A percentile compares a stretch with the other conserved stretches of the same genome.
phyloP scores from a whole-genome alignment of 148 eudicot species.

The Camellia sinensis region DNA sequence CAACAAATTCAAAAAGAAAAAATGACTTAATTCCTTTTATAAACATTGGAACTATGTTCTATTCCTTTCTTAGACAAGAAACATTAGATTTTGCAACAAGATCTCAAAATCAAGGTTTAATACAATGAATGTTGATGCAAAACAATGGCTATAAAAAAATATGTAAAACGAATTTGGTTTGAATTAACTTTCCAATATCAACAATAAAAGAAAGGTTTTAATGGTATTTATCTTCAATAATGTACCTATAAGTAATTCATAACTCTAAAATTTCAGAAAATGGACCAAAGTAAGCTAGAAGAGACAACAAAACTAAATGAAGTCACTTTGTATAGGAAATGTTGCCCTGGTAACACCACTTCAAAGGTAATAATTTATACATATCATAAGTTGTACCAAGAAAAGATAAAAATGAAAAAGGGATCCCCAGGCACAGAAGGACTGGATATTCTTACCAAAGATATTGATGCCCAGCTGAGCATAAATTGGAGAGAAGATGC shows the following conservation, averaged over 20 bases:
- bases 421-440: background rate
- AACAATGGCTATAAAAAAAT: background rate
- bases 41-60: too few relatives aligned
- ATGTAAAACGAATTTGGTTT: background rate
- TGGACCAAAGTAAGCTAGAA: background rate
- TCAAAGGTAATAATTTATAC: background rate
- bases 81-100: background rate
- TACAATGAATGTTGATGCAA: background rate
- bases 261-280: background rate
- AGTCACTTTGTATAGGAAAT: background rate
- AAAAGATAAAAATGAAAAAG: background rate
- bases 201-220: background rate
- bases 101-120: background rate
- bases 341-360: background rate
- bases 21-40: background rate
- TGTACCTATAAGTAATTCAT: background rate
- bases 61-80: too few relatives aligned
- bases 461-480: constrained; percentile 82
- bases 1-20: background rate
- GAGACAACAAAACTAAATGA: background rate
- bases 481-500: constrained; percentile 84
- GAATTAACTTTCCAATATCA: background rate
- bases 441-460: constrained; percentile 50
- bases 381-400: background rate
- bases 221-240: background rate